Evolutionary conservation across 164 flowering plant species (phyloP).

Genomic region (Liquidambar formosana): DNA sequence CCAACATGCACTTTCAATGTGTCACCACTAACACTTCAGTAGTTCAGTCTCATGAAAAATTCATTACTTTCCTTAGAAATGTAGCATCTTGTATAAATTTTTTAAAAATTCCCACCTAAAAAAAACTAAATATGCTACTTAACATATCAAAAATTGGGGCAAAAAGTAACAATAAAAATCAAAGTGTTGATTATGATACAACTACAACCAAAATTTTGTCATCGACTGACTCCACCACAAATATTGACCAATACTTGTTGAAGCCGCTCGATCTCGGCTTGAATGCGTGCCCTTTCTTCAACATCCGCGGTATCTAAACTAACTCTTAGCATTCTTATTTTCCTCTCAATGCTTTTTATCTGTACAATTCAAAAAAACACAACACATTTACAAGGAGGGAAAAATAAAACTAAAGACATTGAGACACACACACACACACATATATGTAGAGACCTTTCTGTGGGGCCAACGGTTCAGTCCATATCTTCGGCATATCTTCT

Average conservation of each 20-base stretch:
- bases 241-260: conserved; percentile 13
- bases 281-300: conserved; percentile 21
- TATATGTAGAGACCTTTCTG: conserved; percentile 57
- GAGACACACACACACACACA: background rate
- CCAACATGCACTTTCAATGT: background rate
- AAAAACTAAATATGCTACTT: too few relatives aligned
- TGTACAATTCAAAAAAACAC: conserved; percentile 8
- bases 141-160: too few relatives aligned
- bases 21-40: background rate
- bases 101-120: too few relatives aligned
- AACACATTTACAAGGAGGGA: background rate
- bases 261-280: conserved; percentile 27
- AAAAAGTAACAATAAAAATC: too few relatives aligned
- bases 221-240: conserved; percentile 8
- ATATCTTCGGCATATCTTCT: conserved; percentile 46
- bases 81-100: too few relatives aligned
- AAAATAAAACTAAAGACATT: background rate
- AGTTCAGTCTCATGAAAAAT: background rate
- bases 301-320: conserved; percentile 19
- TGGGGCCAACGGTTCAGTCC: conserved; percentile 57
- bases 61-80: too few relatives aligned
- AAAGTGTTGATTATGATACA: too few relatives aligned
- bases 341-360: conserved; percentile 32
- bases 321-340: conserved; percentile 8
- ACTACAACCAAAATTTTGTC: background rate